These are phyloP conservation scores for Boletus coccyginus DNA, from an alignment of 768 basidiomycete genomes.

Conservation along the genomic window DNA sequence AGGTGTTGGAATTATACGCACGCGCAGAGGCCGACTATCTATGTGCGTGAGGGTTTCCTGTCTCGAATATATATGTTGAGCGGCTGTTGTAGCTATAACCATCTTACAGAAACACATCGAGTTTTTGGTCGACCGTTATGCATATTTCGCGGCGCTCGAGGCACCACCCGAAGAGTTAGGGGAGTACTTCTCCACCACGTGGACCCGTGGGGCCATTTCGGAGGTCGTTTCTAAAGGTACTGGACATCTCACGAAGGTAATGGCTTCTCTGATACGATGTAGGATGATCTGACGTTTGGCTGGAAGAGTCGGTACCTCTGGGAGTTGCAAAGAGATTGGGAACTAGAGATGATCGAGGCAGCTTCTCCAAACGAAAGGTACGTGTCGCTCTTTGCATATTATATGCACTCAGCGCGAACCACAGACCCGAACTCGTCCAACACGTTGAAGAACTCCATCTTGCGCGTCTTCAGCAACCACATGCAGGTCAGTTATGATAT, in stretches of 20 bases:
- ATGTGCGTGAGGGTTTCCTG: conserved; percentile 50
- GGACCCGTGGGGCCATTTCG: conserved; percentile 57
- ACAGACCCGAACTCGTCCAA: conserved; percentile 44
- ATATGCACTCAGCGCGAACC: not conserved
- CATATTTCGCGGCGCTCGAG: conserved; percentile 35
- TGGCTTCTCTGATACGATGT: conserved; percentile 8
- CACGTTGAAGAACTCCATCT: conserved; percentile 58
- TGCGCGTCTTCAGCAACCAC: conserved; percentile 71
- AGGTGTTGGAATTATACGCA: conserved; percentile 58
- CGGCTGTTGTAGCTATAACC: conserved; percentile 59
- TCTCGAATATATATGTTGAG: conserved; percentile 15
- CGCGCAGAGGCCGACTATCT: conserved; percentile 75
- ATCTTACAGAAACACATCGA: conserved; percentile 67
- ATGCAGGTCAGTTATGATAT: conserved; percentile 53
- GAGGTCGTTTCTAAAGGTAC: conserved; percentile 55
- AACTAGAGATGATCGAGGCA: conserved; percentile 57
- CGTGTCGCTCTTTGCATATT: not conserved
- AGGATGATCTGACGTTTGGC: conserved; percentile 12
- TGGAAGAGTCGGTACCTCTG: conserved; percentile 68
- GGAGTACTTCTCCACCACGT: conserved; percentile 57
- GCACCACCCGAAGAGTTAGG: conserved; percentile 48
- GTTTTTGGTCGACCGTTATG: conserved; percentile 46
- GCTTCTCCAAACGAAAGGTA: conserved; percentile 48
- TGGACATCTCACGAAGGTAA: conserved; percentile 63
- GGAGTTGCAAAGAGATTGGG: conserved; percentile 74